Percentiles rank a stretch among this genome's conserved stretches.
phyloP scores from a whole-genome alignment of 495 filamentous ascomycete genomes.

The Penicillium steckii region DNA sequence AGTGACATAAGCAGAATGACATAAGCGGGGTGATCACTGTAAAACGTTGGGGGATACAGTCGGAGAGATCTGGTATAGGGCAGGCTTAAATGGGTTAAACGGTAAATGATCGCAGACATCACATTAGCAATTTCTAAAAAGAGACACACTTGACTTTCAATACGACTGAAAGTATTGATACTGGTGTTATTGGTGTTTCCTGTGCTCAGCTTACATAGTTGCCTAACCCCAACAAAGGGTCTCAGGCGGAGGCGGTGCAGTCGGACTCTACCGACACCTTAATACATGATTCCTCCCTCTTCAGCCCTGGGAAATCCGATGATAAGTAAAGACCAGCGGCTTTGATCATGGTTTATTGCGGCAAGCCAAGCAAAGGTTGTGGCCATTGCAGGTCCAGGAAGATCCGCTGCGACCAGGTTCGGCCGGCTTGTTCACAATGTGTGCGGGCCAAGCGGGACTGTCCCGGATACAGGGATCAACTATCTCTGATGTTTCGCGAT shows the following conservation, averaged over 20 bases:
- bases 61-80: neutral
- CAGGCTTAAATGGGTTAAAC: neutral
- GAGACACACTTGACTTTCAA: too few species aligned
- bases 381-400: slow-evolving; percentile 69
- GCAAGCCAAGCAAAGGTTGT: slow-evolving; percentile 71
- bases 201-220: neutral
- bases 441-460: slow-evolving; percentile 62
- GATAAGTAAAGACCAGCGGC: neutral
- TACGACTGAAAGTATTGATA: too few species aligned
- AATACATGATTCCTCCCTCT: neutral
- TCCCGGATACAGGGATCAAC: slow-evolving; percentile 67
- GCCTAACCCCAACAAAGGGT: neutral
- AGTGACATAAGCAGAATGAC: neutral
- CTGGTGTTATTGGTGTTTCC: neutral
- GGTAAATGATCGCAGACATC: neutral
- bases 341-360: slow-evolving; percentile 66
- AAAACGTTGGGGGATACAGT: neutral
- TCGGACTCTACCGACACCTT: slow-evolving; percentile 1
- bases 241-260: slow-evolving; percentile 1
- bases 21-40: neutral
- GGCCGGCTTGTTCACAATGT: slow-evolving; percentile 67
- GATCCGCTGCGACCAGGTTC: slow-evolving; percentile 64
- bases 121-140: too few species aligned
- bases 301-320: neutral
- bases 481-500: slow-evolving; percentile 71